Evolutionary conservation across 1,284 basidiomycete genomes (phyloP).

Genomic region (Austroboletus olivaceoglutinosus): DNA sequence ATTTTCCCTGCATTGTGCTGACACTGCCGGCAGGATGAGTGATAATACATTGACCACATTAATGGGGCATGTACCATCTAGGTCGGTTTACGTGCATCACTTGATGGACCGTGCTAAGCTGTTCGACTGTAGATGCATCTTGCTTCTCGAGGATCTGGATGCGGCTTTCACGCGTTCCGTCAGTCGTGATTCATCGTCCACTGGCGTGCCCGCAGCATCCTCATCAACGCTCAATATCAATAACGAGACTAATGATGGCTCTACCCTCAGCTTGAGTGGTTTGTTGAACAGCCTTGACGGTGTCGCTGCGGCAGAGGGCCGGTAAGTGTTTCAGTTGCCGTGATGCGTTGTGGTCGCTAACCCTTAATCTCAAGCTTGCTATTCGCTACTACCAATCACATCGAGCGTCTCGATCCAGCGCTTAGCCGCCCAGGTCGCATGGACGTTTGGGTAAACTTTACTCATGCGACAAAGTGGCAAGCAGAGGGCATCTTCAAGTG

Average conservation of each 20-base stretch:
- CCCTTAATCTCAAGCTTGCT: slow-evolving; percentile 50
- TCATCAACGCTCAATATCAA: slow-evolving; percentile 40
- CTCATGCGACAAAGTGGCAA: slow-evolving; percentile 82
- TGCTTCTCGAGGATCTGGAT: slow-evolving; percentile 85
- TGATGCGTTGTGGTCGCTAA: slow-evolving; percentile 10
- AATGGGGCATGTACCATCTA: slow-evolving; percentile 80
- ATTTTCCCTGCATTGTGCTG: slow-evolving; percentile 3
- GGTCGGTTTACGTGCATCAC: slow-evolving; percentile 43
- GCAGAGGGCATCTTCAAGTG: slow-evolving; percentile 88
- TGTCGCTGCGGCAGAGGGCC: slow-evolving; percentile 80
- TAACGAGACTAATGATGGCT: slow-evolving; percentile 60
- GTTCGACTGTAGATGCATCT: slow-evolving; percentile 60
- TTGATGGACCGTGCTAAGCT: slow-evolving; percentile 11
- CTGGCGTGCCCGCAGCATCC: slow-evolving; percentile 59
- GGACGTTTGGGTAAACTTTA: slow-evolving; percentile 88
- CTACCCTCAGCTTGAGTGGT: slow-evolving; percentile 78
- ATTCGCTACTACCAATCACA: slow-evolving; percentile 83
- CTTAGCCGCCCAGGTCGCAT: slow-evolving; percentile 78
- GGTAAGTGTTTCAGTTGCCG: slow-evolving; percentile 48
- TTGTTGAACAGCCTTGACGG: slow-evolving; percentile 83
- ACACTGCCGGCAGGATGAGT: slow-evolving; percentile 61
- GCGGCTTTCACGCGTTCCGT: slow-evolving; percentile 83
- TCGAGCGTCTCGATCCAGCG: slow-evolving; percentile 81
- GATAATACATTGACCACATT: slow-evolving; percentile 80
- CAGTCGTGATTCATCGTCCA: slow-evolving; percentile 73